Evolutionary conservation across 441 rosid species (phyloP), one percentile per base, ranked within the genome.

Genomic region (Erysimum pusillum): DNA sequence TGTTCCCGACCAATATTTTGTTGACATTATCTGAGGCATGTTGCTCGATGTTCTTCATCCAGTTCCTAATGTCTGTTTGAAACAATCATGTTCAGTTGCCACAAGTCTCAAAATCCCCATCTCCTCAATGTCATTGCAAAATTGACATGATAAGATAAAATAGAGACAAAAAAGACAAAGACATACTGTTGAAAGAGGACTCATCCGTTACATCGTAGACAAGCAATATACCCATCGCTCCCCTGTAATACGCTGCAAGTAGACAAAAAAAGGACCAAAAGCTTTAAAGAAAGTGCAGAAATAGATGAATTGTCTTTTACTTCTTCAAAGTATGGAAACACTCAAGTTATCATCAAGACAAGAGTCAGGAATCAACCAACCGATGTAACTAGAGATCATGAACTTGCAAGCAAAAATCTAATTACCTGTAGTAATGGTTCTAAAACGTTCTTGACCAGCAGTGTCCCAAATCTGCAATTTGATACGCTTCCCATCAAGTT

Each of bases 1-100:
- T 89, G 85, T 89, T 89, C 12, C 91, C 94, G 7, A 89, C 89
- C 81, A 89, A 80, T 51, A 89, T 82, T 80, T 80, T 89, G 86
- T 86, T 86, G 78, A 89, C 94, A 44, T 84, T 89, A 69, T 89
- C 94, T 6, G 94, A 87, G 49, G 94, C 94, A 83, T 89, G 94
- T 34, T 87, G 90, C 66, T 89, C 94, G 20, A 89, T 89, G 64
- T 89, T 89, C 84, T 86, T 88, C 83, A 89, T 89, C 94, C 94
- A 89, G 83, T 89, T 89, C 83, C 87, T 86, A 70, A 89, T 89
- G 42, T 89, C 94, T 89, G 75, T 18, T 18, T 61, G 10, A 66
- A 77, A 38, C 51, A 71, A 67, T 20, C 58, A 14, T 41, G 22
- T 73, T 67, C 57, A 73, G 74, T 60, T 72, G 34, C 22, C n/a